phyloP scores from a whole-genome alignment of 192 early-diverging fungal species.

The Diversispora epigaea region DNA sequence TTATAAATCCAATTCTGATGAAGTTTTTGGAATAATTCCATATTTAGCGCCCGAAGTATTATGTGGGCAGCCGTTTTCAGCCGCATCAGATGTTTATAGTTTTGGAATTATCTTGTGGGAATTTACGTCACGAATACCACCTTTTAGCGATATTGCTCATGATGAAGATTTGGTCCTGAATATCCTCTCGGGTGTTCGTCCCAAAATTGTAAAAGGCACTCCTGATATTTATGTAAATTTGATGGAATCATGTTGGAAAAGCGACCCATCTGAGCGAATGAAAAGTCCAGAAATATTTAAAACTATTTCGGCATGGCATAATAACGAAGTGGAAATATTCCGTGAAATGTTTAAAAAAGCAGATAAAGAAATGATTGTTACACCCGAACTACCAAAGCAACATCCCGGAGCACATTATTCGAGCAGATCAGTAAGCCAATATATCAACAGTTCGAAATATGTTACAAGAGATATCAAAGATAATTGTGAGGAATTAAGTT shows the following conservation, averaged over 20 bases:
- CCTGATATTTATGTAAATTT: neutral
- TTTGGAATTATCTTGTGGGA: slow-evolving; percentile 13
- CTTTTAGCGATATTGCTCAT: neutral
- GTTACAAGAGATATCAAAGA: too few species aligned
- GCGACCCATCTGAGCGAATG: neutral
- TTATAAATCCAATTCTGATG: neutral
- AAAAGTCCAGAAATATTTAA: too few species aligned
- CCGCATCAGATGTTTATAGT: neutral
- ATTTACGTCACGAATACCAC: neutral
- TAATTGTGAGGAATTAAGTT: too few species aligned
- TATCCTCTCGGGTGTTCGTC: neutral
- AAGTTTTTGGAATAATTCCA: neutral
- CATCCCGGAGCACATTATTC: too few species aligned
- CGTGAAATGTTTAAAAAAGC: too few species aligned
- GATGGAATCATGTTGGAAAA: slow-evolving; percentile 18
- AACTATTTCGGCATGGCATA: too few species aligned
- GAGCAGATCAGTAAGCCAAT: too few species aligned
- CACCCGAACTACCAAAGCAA: too few species aligned
- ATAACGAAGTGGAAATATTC: too few species aligned
- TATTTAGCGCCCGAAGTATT: slow-evolving; percentile 2
- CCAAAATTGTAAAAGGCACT: neutral
- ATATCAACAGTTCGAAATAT: too few species aligned
- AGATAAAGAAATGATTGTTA: too few species aligned
- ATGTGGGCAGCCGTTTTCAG: neutral
- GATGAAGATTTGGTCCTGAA: slow-evolving; percentile 1